Base-by-base conservation (phyloP, 257 asterid species). In the Coffea canephora region DNA sequence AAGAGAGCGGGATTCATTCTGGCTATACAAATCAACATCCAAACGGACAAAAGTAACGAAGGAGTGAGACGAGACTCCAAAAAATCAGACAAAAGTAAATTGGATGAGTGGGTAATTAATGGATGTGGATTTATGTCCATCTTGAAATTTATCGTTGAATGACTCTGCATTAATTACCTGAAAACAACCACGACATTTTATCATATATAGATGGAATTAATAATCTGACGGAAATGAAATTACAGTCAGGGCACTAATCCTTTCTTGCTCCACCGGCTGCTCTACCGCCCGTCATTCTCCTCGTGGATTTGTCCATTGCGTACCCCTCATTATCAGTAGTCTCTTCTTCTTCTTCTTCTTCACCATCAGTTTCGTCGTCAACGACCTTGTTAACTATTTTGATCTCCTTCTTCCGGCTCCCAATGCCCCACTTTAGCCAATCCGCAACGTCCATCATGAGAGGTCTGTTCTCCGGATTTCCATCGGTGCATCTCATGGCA, bases 401-500 rank as follows among this genome's bases (percentile, higher is more conserved):
- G 4, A 85, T 79, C 71, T 82, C 89, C 36, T 82, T 85, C 14
- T 48, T 87, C 82, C 87, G 73, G 0, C 75, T 83, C 31, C 85
- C 86, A 54, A 27, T 0, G 0, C 66, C 79, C 15, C 88, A 86
- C 83, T 89, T 89, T 66, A 93, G 90, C 95, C 92, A 87, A 8
- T 77, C 91, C 78, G 82, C 96, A 76, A 89, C 89, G 71, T 90
- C 92, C 86, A 83, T 2, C 97, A 93, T 91, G 74, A 83, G 85
- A 21, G 96, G 97, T 84, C 97, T 81, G 48, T 85, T 93, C 76
- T 91, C 93, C 4, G 95, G 90, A 34, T 83, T 81, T 0, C 71
- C 68, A 31, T 91, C 88, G 0, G 93, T 90, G 64, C 97, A 93
- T 43, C 80, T 84, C 85, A 91, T 77, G 3, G 95, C 91, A 23